Evolutionary conservation across 148 eudicot genomes (phyloP), one percentile per base, ranked within the genome.

Genomic region (Drosera capensis): DNA sequence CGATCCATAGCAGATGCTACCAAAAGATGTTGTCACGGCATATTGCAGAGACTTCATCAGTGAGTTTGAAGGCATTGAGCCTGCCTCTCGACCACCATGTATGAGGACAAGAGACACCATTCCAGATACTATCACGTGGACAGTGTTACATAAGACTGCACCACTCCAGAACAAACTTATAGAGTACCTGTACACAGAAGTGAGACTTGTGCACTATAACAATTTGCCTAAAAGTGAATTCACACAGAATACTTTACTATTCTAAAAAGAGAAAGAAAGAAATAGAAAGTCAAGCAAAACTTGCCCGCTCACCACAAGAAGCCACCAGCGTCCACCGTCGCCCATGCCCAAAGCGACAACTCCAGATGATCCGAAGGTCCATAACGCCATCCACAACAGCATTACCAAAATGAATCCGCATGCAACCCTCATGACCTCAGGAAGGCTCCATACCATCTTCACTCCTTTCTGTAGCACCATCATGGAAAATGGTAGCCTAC

Each of bases 291-390:
- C 61, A 35, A 66, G 62, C 65, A 68, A 77, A 74, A 90, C 87
- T 78, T 78, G 84, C 87, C 95, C 56, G 79, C 97, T 90, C 87
- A 90, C 97, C 97, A 71, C 70, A 75, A 90, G 97, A 64, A 90
- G 81, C 92, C 86, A 84, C 97, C 97, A 90, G 55, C 84, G 74
- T 54, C 95, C 87, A 54, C 80, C 46, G 44, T 80, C 97, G 28
- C 84, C 79, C 46, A 84, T 48, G 61, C 84, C 74, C 59, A 78
- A 78, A 58, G 97, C 96, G 49, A 86, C 87, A 62, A 86, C 79
- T 23, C 93, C 96, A 63, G 96, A 78, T 40, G 77, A 84, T 54
- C 96, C 96, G 46, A 86, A 86, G 23, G 96, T 81, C 96, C 96
- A 86, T 25, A 86, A 52, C 13, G 72, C 71, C 62, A 86, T 77